Conservation (phyloP, 2,329 filamentous ascomycete genomes). For the Arthrobotrys sinensis region DNA sequence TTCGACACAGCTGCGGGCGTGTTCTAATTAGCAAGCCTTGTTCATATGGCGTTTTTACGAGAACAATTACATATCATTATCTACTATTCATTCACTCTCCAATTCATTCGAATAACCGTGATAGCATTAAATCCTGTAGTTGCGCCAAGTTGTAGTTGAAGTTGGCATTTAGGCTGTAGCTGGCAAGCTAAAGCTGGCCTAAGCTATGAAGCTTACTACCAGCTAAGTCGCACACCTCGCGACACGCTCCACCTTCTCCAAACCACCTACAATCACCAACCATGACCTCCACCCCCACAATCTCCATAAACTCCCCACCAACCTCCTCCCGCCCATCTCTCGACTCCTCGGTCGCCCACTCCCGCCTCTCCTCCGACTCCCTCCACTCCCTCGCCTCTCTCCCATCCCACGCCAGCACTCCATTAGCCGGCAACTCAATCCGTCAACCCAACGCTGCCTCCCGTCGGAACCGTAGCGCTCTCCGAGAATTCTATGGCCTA, state of each 20-base stretch:
- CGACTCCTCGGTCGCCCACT: conserved; percentile 54
- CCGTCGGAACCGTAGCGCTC: conserved; percentile 82
- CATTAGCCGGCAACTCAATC: conserved; percentile 69
- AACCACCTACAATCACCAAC: conserved; percentile 11
- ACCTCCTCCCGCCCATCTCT: conserved; percentile 57
- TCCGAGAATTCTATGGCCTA: conserved; percentile 96
- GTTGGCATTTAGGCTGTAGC: no score
- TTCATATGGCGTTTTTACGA: conserved; percentile 21
- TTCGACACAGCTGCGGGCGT: background rate
- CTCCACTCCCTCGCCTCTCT: conserved; percentile 57
- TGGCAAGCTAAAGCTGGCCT: background rate
- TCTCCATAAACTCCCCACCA: conserved; percentile 59
- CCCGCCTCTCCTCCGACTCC: conserved; percentile 66
- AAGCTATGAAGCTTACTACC: background rate
- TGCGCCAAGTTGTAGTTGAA: background rate
- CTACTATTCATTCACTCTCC: background rate
- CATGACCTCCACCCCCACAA: conserved; percentile 56
- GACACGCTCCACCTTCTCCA: background rate
- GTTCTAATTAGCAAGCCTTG: conserved; percentile 4
- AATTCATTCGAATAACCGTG: background rate
- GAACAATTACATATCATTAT: background rate
- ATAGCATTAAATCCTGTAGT: background rate
- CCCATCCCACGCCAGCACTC: conserved; percentile 46
- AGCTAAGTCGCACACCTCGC: background rate
- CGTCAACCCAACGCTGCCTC: conserved; percentile 43